A percentile compares a stretch with the other conserved stretches of the same genome.
Evolutionary conservation across 2,329 filamentous ascomycete species (phyloP).

Genomic region (Verticillium albo-atrum): DNA sequence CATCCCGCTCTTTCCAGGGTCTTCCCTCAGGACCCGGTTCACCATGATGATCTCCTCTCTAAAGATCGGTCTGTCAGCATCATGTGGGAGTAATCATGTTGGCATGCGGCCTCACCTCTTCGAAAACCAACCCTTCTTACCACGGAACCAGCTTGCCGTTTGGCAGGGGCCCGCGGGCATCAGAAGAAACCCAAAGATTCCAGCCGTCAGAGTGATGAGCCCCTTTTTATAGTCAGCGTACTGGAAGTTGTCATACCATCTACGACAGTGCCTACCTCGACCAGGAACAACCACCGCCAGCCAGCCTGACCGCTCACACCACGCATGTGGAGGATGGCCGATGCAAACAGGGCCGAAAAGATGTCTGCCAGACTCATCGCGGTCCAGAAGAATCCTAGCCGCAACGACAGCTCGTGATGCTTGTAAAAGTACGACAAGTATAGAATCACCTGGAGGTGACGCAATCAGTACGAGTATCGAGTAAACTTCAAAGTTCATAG

Average conservation of each 20-base stretch:
- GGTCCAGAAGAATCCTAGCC: conserved; percentile 36
- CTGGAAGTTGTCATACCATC: background rate
- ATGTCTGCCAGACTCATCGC: conserved; percentile 35
- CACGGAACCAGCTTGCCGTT: conserved; percentile 49
- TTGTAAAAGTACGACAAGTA: conserved; percentile 42
- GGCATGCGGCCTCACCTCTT: conserved; percentile 28
- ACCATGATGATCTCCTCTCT: conserved; percentile 57
- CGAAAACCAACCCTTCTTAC: conserved; percentile 55
- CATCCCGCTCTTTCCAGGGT: conserved; percentile 56
- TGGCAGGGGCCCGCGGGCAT: conserved; percentile 50
- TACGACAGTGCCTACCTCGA: conserved; percentile 44
- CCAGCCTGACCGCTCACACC: conserved; percentile 28
- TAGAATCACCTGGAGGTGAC: conserved; percentile 27
- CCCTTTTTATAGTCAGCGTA: conserved; percentile 24
- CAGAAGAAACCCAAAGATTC: conserved; percentile 46
- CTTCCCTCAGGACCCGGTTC: conserved; percentile 54
- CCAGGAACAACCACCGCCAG: conserved; percentile 49
- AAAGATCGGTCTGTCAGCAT: background rate
- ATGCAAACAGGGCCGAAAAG: conserved; percentile 31
- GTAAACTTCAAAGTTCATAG: no score
- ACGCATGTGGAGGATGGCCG: conserved; percentile 34
- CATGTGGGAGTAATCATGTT: background rate
- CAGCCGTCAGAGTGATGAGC: conserved; percentile 39
- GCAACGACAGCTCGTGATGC: conserved; percentile 31
- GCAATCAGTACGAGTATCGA: background rate